A percentile compares a stretch with the other conserved stretches of the same genome.
phyloP scores from a whole-genome alignment of 1,284 basidiomycete species.

The Melampsora americana region DNA sequence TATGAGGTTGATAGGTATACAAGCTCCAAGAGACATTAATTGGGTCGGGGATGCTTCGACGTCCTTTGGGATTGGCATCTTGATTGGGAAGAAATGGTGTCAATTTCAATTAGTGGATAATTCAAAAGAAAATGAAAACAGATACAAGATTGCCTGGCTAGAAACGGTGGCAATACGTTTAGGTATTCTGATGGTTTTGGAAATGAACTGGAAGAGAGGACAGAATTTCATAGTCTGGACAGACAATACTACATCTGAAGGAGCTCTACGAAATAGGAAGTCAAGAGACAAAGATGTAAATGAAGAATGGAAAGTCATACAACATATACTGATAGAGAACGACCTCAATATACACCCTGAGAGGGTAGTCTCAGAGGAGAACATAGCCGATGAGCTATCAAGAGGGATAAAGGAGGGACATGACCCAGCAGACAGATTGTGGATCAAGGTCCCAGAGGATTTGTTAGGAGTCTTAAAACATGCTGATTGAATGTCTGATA shows the following conservation, averaged over 20 bases:
- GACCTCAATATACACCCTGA: neutral
- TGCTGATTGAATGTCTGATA: too few species aligned
- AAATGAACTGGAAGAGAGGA: neutral
- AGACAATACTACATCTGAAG: too few species aligned
- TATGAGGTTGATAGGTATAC: neutral
- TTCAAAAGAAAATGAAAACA: neutral
- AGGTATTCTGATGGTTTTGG: neutral
- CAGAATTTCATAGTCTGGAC: constrained; percentile 3
- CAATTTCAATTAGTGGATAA: neutral
- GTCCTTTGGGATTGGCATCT: neutral
- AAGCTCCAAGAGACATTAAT: neutral
- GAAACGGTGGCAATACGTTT: constrained; percentile 8
- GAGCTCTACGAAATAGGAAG: constrained; percentile 15
- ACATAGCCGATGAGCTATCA: neutral
- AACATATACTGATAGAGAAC: constrained; percentile 1
- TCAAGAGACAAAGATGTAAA: neutral
- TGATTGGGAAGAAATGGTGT: neutral
- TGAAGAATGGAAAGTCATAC: constrained; percentile 14
- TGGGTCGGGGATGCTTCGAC: constrained; percentile 18
- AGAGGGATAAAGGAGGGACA: neutral
- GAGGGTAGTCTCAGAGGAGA: constrained; percentile 1
- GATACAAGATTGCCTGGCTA: neutral
- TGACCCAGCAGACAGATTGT: neutral
- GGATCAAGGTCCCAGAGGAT: neutral
- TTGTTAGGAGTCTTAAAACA: neutral